Conservation (phyloP, 2,329 filamentous ascomycete species). For the Xylaria sp. region DNA sequence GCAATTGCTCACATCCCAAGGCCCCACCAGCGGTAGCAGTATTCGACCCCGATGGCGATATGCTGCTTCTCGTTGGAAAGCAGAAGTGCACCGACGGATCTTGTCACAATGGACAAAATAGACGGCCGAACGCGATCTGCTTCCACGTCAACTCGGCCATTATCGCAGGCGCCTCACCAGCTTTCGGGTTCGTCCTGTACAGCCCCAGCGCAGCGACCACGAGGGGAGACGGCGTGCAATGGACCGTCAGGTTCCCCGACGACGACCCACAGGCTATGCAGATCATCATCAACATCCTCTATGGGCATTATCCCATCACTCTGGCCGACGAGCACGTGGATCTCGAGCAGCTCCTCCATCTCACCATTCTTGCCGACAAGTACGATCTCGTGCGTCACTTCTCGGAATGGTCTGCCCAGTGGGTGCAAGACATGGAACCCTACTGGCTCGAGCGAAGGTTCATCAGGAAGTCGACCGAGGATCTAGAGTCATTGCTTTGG, state of each 20-base stretch:
- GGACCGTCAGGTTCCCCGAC: constrained; percentile 26
- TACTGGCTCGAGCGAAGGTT: constrained; percentile 29
- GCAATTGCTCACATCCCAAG: constrained; percentile 22
- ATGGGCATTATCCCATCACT: constrained; percentile 17
- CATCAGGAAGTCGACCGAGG: constrained; percentile 19
- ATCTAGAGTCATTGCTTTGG: constrained; percentile 31
- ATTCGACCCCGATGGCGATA: constrained; percentile 18
- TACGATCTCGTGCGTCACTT: constrained; percentile 31
- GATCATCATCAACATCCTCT: constrained; percentile 33
- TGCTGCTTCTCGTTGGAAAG: constrained; percentile 33
- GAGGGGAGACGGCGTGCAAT: constrained; percentile 6
- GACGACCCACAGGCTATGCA: constrained; percentile 33
- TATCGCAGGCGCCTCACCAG: constrained; percentile 21
- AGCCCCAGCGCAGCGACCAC: constrained; percentile 14
- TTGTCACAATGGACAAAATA: background rate
- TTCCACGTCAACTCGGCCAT: constrained; percentile 26
- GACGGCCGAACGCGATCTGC: constrained; percentile 1
- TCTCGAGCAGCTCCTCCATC: constrained; percentile 22
- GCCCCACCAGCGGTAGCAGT: background rate
- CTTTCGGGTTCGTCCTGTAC: constrained; percentile 25
- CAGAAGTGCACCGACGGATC: constrained; percentile 14
- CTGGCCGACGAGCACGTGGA: constrained; percentile 1
- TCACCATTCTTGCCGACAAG: constrained; percentile 34
- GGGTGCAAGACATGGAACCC: constrained; percentile 29
- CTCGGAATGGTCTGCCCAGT: constrained; percentile 17